Conservation (phyloP, 2,329 filamentous ascomycete species). For the Colletotrichum cereale region DNA sequence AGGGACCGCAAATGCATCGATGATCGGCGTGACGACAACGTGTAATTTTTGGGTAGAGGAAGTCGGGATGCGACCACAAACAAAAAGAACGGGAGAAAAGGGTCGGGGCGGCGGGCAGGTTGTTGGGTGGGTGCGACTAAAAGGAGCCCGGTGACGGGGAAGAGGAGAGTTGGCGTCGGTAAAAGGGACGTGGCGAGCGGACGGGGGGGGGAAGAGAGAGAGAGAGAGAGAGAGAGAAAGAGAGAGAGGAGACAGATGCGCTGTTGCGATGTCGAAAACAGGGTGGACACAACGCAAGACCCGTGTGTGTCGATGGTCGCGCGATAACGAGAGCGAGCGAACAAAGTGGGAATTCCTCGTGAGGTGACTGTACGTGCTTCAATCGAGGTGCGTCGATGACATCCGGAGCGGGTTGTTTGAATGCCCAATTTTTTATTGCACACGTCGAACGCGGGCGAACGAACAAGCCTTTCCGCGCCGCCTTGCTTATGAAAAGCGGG, state of each 20-base stretch:
- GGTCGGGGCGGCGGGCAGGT: constrained; percentile 29
- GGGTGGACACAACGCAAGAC: constrained; percentile 15
- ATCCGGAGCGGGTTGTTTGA: constrained; percentile 18
- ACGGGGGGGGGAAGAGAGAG: constrained; percentile 21
- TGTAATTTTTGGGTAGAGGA: constrained; percentile 25
- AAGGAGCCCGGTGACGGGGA: constrained; percentile 35
- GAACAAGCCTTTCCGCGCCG: constrained; percentile 39
- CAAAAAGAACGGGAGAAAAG: constrained; percentile 24
- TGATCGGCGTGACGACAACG: constrained; percentile 38
- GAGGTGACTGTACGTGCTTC: constrained; percentile 24
- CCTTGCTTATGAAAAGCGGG: constrained; percentile 25
- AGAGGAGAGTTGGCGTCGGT: constrained; percentile 26
- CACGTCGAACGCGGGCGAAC: constrained; percentile 35
- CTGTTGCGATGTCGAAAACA: constrained; percentile 18
- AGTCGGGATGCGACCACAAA: constrained; percentile 39
- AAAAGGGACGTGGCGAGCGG: constrained; percentile 26
- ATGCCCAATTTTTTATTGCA: constrained; percentile 35
- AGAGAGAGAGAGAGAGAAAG: constrained; percentile 13
- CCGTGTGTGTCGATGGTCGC: constrained; percentile 23
- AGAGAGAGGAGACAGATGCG: constrained; percentile 21
- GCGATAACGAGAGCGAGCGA: constrained; percentile 36
- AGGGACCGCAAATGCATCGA: constrained; percentile 37
- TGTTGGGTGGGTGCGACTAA: constrained; percentile 40
- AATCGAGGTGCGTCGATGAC: constrained; percentile 25
- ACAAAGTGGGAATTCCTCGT: constrained; percentile 25